Conservation (phyloP, 2,329 filamentous ascomycete genomes). For the Claviceps sp. region DNA sequence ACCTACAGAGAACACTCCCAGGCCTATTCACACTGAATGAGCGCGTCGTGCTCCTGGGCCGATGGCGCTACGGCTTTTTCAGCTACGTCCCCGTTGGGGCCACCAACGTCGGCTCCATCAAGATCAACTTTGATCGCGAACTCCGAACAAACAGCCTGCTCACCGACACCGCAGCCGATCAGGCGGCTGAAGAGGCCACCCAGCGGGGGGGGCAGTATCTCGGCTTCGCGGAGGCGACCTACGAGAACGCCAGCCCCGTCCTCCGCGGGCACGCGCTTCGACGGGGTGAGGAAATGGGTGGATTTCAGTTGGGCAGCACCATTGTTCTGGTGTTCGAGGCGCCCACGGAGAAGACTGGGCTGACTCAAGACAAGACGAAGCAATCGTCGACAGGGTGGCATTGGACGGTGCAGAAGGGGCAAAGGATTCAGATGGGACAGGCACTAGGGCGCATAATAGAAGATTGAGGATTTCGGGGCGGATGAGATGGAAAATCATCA, state of each 20-base stretch:
- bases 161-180: conserved; percentile 84
- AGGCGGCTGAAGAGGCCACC: conserved; percentile 67
- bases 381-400: conserved; percentile 33
- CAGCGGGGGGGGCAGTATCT: conserved; percentile 66
- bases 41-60: conserved; percentile 79
- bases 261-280: conserved; percentile 73
- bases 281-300: conserved; percentile 93
- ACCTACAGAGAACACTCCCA: conserved; percentile 81
- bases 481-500: too few relatives aligned
- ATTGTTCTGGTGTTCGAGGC: conserved; percentile 96
- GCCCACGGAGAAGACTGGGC: conserved; percentile 45
- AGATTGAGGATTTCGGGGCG: conserved; percentile 14
- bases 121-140: conserved; percentile 92
- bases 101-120: conserved; percentile 94
- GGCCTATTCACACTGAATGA: conserved; percentile 96
- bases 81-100: conserved; percentile 90
- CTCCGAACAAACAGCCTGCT: conserved; percentile 83
- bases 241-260: conserved; percentile 61
- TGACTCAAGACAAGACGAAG: conserved; percentile 28
- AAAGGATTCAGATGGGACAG: conserved; percentile 55
- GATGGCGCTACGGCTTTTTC: conserved; percentile 98
- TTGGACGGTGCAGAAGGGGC: not conserved
- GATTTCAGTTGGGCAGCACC: conserved; percentile 89
- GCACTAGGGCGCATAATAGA: conserved; percentile 63
- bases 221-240: conserved; percentile 90